A percentile compares a stretch with the other conserved stretches of the same genome.
phyloP scores from a whole-genome alignment of 2,329 filamentous ascomycete genomes.

The Rhynchosporium graminicola region DNA sequence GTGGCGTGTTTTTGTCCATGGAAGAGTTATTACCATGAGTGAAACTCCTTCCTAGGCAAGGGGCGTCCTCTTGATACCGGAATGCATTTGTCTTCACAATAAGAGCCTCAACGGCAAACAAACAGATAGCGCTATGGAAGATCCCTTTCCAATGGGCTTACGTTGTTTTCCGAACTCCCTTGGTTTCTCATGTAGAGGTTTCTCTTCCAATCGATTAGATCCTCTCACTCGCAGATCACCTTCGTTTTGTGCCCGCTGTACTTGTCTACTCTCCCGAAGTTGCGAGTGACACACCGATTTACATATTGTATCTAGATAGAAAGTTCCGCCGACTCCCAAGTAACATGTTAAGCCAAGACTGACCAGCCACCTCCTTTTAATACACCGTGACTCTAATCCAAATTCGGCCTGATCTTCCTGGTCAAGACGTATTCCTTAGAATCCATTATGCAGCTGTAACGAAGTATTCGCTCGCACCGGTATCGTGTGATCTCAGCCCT shows the following conservation, averaged over 20 bases:
- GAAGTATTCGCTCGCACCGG: no score
- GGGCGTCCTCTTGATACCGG: constrained; percentile 36
- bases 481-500: no score
- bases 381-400: no score
- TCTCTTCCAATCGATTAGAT: constrained; percentile 37
- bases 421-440: no score
- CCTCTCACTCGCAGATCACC: constrained; percentile 38
- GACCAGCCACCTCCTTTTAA: no score
- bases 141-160: constrained; percentile 29
- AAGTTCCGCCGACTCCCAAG: no score
- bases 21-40: constrained; percentile 28
- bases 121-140: constrained; percentile 28
- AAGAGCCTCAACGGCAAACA: constrained; percentile 36
- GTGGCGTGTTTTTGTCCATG: constrained; percentile 31
- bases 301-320: not conserved
- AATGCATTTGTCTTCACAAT: constrained; percentile 37
- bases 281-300: no score
- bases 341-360: no score
- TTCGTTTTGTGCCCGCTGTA: constrained; percentile 12
- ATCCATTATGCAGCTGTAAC: no score
- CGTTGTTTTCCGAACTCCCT: constrained; percentile 24
- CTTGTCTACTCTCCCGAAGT: not conserved
- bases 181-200: constrained; percentile 24
- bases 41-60: constrained; percentile 35
- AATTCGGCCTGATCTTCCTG: no score